These are phyloP conservation scores for Aspergillus neotritici DNA, from an alignment of 2,329 filamentous ascomycete genomes.

Conservation along the genomic window DNA sequence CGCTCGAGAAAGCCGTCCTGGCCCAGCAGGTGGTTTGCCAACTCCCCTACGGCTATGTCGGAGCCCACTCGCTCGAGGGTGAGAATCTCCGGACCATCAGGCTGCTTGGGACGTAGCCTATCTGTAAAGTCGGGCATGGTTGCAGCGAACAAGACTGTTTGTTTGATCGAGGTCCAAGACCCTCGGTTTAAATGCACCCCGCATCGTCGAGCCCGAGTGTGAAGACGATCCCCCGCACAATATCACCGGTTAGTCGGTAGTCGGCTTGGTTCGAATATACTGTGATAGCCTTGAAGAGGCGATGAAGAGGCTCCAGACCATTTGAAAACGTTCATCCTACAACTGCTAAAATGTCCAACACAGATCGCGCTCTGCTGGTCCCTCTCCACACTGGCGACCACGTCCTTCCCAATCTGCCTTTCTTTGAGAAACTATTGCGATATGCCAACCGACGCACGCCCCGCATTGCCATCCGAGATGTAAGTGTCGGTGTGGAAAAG, in stretches of 20 bases:
- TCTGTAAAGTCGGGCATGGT: constrained; percentile 44
- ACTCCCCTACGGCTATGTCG: constrained; percentile 38
- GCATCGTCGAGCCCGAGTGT: no score
- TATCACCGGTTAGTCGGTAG: no score
- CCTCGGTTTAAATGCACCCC: no score
- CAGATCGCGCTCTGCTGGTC: constrained; percentile 21
- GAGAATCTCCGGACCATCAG: constrained; percentile 44
- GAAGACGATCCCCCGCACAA: no score
- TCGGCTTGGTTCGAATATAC: no score
- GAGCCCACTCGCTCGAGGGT: constrained; percentile 43
- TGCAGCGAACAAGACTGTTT: no score
- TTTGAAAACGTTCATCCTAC: no score
- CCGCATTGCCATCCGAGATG: constrained; percentile 26
- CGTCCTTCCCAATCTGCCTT: constrained; percentile 28
- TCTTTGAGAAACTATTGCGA: constrained; percentile 30
- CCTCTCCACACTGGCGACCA: constrained; percentile 19
- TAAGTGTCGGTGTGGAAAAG: constrained; percentile 28
- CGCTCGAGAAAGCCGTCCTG: constrained; percentile 45
- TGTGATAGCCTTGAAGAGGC: no score
- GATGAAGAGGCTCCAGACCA: no score
- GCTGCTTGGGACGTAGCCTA: constrained; percentile 42
- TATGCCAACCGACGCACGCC: constrained; percentile 23
- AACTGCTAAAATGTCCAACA: not conserved
- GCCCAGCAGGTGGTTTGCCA: constrained; percentile 44
- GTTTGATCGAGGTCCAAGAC: no score